Conservation (phyloP, 768 basidiomycete genomes). For the Polyporus arcularius region DNA sequence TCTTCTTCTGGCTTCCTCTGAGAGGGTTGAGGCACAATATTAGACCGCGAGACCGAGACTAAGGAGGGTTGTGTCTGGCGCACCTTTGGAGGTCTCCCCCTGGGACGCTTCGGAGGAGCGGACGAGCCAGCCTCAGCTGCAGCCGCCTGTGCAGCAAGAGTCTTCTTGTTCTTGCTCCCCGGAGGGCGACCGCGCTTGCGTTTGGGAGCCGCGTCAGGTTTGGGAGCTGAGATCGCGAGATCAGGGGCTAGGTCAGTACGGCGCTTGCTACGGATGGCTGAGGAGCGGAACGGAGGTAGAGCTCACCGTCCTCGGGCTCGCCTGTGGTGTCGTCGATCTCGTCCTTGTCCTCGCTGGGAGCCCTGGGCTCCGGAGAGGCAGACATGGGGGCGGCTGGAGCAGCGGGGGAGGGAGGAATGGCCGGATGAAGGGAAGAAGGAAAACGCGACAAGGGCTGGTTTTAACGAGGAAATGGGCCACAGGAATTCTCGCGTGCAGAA, state of each 20-base stretch:
- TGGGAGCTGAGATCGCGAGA: slow-evolving; percentile 23
- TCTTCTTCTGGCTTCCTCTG: slow-evolving; percentile 44
- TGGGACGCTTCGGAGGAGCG: slow-evolving; percentile 42
- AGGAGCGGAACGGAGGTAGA: slow-evolving; percentile 25
- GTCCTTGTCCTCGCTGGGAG: slow-evolving; percentile 53
- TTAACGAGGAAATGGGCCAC: slow-evolving; percentile 74
- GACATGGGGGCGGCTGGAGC: slow-evolving; percentile 50
- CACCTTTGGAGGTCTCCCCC: slow-evolving; percentile 57
- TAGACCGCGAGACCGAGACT: slow-evolving; percentile 10
- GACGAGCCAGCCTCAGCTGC: slow-evolving; percentile 29
- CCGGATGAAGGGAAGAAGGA: slow-evolving; percentile 43
- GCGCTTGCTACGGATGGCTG: slow-evolving; percentile 21
- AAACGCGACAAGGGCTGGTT: slow-evolving; percentile 72
- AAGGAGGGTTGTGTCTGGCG: slow-evolving; percentile 20
- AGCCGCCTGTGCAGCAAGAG: slow-evolving; percentile 35
- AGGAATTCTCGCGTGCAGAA: slow-evolving; percentile 73
- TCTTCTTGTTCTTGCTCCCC: slow-evolving; percentile 79
- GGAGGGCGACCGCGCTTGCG: slow-evolving; percentile 88
- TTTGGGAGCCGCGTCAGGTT: slow-evolving; percentile 48
- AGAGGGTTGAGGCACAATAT: slow-evolving; percentile 8
- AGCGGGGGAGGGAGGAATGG: slow-evolving; percentile 28
- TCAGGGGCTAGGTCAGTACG: slow-evolving; percentile 29
- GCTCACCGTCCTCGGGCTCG: slow-evolving; percentile 34
- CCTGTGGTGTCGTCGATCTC: slow-evolving; percentile 54
- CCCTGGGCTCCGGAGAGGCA: slow-evolving; percentile 58